Evolutionary conservation across 129 eudicot species (phyloP).

Genomic region (Centella asiatica): DNA sequence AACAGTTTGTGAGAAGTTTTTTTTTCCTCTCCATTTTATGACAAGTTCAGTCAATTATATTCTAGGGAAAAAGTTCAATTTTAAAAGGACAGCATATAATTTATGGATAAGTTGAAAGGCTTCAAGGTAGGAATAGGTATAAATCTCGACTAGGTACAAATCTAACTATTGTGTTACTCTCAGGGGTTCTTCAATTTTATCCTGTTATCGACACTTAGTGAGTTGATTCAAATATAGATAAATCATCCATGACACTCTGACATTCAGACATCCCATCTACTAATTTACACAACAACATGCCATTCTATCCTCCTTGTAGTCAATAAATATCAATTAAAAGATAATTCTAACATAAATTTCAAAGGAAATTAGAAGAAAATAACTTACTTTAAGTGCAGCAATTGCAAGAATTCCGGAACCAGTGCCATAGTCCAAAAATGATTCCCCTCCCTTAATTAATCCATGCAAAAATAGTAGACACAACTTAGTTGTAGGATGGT

Average conservation of each 20-base stretch:
- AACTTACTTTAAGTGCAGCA: conserved; percentile 71
- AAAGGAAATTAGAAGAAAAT: background rate
- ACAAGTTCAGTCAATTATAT: background rate
- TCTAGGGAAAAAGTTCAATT: background rate
- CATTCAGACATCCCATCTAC: background rate
- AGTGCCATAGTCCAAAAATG: conserved; percentile 82
- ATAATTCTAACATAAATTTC: background rate
- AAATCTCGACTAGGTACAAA: no score
- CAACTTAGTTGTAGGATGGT: conserved; percentile 85
- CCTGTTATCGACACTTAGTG: background rate
- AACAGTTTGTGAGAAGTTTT: no score
- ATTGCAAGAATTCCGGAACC: conserved; percentile 94
- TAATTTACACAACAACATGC: background rate
- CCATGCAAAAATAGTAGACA: conserved; percentile 58
- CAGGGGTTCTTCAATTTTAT: background rate
- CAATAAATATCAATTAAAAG: background rate
- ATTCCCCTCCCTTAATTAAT: conserved; percentile 71
- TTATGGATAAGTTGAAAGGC: no score
- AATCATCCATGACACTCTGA: no score
- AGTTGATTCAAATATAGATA: no score
- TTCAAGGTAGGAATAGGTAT: no score
- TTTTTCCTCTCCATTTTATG: background rate
- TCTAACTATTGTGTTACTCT: no score
- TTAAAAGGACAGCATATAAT: no score
- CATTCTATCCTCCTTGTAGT: no score